Conservation (phyloP, 495 filamentous ascomycete genomes). For the Neurospora sp. region DNA sequence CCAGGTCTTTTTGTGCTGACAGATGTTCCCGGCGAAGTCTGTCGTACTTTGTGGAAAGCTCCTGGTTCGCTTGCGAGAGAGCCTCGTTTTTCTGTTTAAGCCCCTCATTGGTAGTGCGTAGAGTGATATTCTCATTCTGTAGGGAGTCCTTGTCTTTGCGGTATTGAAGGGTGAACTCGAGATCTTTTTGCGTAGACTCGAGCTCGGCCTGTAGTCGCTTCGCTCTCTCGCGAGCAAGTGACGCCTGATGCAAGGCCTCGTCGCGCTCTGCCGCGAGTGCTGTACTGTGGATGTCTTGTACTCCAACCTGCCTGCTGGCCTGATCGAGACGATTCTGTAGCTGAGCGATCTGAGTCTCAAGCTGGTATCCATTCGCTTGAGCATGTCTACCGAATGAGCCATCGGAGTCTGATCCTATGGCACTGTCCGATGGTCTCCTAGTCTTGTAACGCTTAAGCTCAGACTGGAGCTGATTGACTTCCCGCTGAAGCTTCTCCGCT, state of each 20-base stretch:
- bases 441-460: conserved; percentile 30
- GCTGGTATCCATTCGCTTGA: conserved; percentile 21
- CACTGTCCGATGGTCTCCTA: conserved; percentile 30
- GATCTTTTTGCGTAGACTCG: conserved; percentile 25
- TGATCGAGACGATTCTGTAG: conserved; percentile 34
- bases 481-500: conserved; percentile 36
- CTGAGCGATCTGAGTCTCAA: conserved; percentile 34
- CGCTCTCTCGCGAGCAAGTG: conserved; percentile 33
- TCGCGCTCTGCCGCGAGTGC: conserved; percentile 37
- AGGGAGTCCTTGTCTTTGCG: conserved; percentile 24
- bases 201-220: conserved; percentile 34
- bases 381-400: conserved; percentile 28
- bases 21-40: conserved; percentile 29
- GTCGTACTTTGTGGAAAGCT: conserved; percentile 21
- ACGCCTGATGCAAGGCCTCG: conserved; percentile 33
- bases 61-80: conserved; percentile 18
- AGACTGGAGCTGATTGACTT: conserved; percentile 33
- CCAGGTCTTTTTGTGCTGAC: conserved; percentile 25
- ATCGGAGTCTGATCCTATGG: conserved; percentile 38
- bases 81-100: conserved; percentile 20
- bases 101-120: conserved; percentile 24
- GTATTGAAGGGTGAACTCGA: conserved; percentile 21
- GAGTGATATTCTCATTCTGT: conserved; percentile 24
- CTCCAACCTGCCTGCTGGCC: conserved; percentile 34
- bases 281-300: conserved; percentile 36